Percentiles rank a stretch among this genome's conserved stretches.
Evolutionary conservation across 371 early-diverging fungal species (phyloP).

Genomic region (Syncephalastrum sp.): DNA sequence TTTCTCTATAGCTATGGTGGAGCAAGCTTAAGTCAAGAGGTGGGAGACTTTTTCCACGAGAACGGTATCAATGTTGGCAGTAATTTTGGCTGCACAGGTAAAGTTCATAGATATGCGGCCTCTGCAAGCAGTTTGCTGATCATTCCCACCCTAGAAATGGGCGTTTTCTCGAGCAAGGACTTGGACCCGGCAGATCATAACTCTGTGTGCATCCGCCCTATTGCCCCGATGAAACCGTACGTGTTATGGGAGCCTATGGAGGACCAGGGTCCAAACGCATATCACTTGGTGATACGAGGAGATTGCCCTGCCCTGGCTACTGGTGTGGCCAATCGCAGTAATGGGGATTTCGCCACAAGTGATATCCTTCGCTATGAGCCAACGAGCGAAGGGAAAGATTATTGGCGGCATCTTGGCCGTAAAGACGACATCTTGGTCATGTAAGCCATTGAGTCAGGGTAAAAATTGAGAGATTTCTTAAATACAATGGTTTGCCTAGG

Average conservation of each 20-base stretch:
- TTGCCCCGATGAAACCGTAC: neutral
- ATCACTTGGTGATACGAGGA: slow-evolving; percentile 2
- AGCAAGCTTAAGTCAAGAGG: slow-evolving; percentile 6
- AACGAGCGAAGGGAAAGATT: slow-evolving; percentile 4
- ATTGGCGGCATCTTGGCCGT: slow-evolving; percentile 21
- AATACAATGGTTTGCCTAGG: neutral
- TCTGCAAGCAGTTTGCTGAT: too few species aligned
- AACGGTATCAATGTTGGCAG: slow-evolving; percentile 9
- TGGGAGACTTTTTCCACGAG: slow-evolving; percentile 8
- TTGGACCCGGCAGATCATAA: neutral
- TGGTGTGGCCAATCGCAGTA: slow-evolving; percentile 14
- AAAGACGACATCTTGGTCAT: slow-evolving; percentile 30
- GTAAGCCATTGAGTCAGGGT: slow-evolving; percentile 1
- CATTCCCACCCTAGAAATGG: too few species aligned
- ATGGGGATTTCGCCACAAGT: slow-evolving; percentile 24
- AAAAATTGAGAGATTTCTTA: neutral
- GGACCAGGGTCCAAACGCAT: neutral
- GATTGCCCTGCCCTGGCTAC: slow-evolving; percentile 14
- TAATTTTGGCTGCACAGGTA: slow-evolving; percentile 21
- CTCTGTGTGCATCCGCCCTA: neutral
- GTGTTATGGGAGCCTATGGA: neutral
- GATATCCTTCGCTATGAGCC: slow-evolving; percentile 21
- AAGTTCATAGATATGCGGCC: too few species aligned
- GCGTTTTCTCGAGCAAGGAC: too few species aligned
- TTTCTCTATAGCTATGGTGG: slow-evolving; percentile 10